A percentile compares a stretch with the other conserved stretches of the same genome.
phyloP scores from a whole-genome alignment of 192 early-diverging fungal species.

The Thamnidium elegans region DNA sequence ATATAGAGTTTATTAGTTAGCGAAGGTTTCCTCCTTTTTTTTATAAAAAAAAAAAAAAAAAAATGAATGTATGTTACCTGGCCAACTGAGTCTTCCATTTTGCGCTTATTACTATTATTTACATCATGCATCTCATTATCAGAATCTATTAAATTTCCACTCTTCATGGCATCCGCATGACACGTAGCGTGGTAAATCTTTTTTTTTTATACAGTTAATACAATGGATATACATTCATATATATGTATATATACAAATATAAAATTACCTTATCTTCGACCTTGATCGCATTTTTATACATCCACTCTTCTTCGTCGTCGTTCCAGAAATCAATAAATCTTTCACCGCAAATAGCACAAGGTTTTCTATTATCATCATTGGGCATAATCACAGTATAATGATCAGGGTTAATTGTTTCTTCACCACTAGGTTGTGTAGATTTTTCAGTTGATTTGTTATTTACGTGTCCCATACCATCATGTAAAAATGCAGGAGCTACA shows the following conservation, averaged over 20 bases:
- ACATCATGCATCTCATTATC: conserved; percentile 15
- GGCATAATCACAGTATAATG: conserved; percentile 47
- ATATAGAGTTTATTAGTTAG: not conserved
- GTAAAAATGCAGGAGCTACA: conserved; percentile 28
- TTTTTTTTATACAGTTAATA: not conserved
- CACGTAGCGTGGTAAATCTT: conserved; percentile 64
- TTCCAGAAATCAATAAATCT: conserved; percentile 70
- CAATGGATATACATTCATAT: too few species aligned
- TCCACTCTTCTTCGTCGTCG: conserved; percentile 76
- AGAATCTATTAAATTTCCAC: conserved; percentile 3
- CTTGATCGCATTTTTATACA: conserved; percentile 64
- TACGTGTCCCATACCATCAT: conserved; percentile 17
- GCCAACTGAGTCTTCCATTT: not conserved
- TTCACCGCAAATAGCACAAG: conserved; percentile 77
- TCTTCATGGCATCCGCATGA: conserved; percentile 46
- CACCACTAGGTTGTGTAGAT: not conserved
- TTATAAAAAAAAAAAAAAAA: conserved; percentile 11
- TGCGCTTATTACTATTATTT: conserved; percentile 17
- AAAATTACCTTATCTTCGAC: conserved; percentile 51
- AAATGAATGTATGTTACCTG: conserved; percentile 5
- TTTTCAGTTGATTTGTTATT: conserved; percentile 21
- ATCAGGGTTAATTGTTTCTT: conserved; percentile 31
- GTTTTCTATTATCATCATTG: conserved; percentile 42
- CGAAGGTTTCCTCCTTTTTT: not conserved
- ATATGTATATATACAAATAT: not conserved